Conservation (phyloP, 495 filamentous ascomycete species). For the Xylaria sp. region DNA sequence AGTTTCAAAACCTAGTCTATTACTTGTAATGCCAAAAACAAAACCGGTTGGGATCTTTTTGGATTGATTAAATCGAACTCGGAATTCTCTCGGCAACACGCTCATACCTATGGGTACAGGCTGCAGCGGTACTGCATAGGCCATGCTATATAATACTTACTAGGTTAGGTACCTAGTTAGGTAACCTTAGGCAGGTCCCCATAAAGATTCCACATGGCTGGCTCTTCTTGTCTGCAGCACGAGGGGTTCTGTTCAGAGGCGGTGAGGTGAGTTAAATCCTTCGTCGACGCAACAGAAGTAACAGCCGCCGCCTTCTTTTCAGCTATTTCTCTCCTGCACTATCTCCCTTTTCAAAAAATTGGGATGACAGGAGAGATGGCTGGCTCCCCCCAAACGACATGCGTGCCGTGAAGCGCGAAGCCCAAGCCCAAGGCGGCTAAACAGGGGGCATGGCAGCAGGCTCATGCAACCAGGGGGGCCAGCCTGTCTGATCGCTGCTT, state of each 20-base stretch:
- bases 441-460: constrained; percentile 6
- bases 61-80: not conserved
- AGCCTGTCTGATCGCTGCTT: constrained; percentile 25
- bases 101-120: not conserved
- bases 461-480: constrained; percentile 21
- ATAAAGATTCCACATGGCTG: not conserved
- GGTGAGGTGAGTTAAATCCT: not conserved
- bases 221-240: not conserved
- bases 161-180: no score
- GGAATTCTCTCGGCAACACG: not conserved
- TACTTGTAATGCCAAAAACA: no score
- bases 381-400: not conserved
- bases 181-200: no score
- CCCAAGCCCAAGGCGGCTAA: constrained; percentile 14
- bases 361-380: not conserved
- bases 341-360: not conserved
- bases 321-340: not conserved
- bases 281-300: not conserved
- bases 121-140: no score
- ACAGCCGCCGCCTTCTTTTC: constrained; percentile 14
- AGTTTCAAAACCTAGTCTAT: no score
- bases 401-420: constrained; percentile 17
- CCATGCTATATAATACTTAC: no score
- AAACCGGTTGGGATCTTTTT: no score
- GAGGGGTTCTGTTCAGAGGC: not conserved